Conservation (phyloP, 1,284 basidiomycete genomes). For the Melanopsichium pennsylvanicum region DNA sequence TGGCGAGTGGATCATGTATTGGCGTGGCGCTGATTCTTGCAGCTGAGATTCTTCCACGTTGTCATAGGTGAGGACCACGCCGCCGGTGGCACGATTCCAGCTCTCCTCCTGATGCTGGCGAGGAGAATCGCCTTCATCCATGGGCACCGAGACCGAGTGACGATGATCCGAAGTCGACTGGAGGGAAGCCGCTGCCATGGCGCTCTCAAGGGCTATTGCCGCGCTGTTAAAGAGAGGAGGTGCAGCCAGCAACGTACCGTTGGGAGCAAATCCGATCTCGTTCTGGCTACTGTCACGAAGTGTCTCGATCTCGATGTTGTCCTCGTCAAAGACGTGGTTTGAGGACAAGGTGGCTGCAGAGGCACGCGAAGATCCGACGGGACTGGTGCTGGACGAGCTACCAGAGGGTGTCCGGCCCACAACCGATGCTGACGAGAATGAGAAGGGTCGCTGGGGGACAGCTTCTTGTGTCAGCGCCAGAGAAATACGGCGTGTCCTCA, state of each 20-base stretch:
- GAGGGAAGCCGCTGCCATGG: slow-evolving; percentile 14
- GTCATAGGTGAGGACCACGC: background rate
- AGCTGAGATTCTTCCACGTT: background rate
- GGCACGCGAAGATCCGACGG: slow-evolving; percentile 11
- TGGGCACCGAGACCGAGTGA: slow-evolving; percentile 28
- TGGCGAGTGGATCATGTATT: slow-evolving; percentile 39
- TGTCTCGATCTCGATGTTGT: slow-evolving; percentile 30
- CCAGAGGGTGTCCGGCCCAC: slow-evolving; percentile 5
- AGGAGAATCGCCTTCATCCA: slow-evolving; percentile 41
- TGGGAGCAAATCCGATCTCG: background rate
- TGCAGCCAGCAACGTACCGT: background rate
- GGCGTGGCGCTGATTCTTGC: background rate
- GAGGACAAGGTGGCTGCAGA: slow-evolving; percentile 32
- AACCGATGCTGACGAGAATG: slow-evolving; percentile 17
- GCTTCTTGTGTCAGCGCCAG: slow-evolving; percentile 11
- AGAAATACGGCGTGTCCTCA: slow-evolving; percentile 25
- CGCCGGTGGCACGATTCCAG: slow-evolving; percentile 19
- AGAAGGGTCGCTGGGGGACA: slow-evolving; percentile 9
- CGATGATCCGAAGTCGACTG: slow-evolving; percentile 2
- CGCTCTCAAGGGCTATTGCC: slow-evolving; percentile 9
- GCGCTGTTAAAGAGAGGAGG: background rate
- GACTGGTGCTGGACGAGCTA: slow-evolving; percentile 22
- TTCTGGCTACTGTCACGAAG: slow-evolving; percentile 15
- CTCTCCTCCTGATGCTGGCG: slow-evolving; percentile 32
- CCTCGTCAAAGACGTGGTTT: slow-evolving; percentile 12